Conservation (phyloP, 768 basidiomycete species). For the Russula sp. region DNA sequence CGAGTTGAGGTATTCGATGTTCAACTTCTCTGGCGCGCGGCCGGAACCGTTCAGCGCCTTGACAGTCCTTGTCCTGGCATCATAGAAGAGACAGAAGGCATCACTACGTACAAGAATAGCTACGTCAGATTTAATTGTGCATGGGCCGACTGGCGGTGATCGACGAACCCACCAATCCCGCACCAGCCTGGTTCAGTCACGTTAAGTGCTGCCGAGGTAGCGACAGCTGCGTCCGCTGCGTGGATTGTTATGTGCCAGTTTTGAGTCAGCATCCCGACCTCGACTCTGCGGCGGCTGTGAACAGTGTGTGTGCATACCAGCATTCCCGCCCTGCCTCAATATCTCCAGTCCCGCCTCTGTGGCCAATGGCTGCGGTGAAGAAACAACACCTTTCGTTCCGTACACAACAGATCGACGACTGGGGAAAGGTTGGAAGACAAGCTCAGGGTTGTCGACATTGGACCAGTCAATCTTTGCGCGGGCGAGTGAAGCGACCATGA, state of each 20-base stretch:
- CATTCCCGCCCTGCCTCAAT: conserved; percentile 89
- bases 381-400: conserved; percentile 57
- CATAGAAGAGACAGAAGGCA: conserved; percentile 89
- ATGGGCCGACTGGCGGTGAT: no score
- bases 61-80: conserved; percentile 73
- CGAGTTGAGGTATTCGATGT: conserved; percentile 59
- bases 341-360: conserved; percentile 90
- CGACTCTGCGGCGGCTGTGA: background rate
- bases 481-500: conserved; percentile 17
- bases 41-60: conserved; percentile 93
- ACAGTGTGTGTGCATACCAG: conserved; percentile 45
- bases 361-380: conserved; percentile 87
- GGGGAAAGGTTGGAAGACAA: conserved; percentile 60
- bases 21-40: conserved; percentile 71
- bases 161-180: conserved; percentile 81
- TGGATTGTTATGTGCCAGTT: background rate
- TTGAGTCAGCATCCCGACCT: background rate
- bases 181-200: conserved; percentile 83
- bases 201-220: conserved; percentile 86
- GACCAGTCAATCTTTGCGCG: conserved; percentile 40
- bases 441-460: conserved; percentile 62
- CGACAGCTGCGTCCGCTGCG: conserved; percentile 88
- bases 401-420: conserved; percentile 77
- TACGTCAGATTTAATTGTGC: background rate
- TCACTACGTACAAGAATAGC: conserved; percentile 39